A percentile compares a stretch with the other conserved stretches of the same genome.
Conservation (phyloP, 176 grass and related monocot species). For the Dendrocalamus sinicus region DNA sequence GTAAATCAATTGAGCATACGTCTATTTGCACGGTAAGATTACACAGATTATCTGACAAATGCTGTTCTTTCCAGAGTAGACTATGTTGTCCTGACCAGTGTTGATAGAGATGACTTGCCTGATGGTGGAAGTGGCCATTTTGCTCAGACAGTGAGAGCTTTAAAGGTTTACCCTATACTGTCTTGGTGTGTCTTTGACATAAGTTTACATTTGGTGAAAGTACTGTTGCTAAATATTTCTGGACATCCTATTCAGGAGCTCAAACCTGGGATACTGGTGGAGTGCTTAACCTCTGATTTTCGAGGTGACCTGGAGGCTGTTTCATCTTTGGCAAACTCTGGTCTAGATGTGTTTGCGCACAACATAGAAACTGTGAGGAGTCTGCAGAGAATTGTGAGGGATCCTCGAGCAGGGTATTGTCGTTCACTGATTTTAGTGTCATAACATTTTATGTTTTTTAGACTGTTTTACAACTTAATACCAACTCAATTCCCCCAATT, state of each 20-base stretch:
- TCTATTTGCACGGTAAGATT: neutral
- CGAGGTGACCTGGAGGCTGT: constrained; percentile 85
- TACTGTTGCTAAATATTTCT: constrained; percentile 8
- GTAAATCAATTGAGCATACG: neutral
- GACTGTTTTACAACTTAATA: neutral
- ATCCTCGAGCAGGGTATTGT: constrained; percentile 86
- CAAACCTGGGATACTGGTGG: constrained; percentile 89
- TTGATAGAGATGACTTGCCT: constrained; percentile 89
- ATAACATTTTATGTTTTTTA: neutral
- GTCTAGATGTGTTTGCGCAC: constrained; percentile 88
- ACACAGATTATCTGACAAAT: constrained; percentile 21
- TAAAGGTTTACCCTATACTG: constrained; percentile 65
- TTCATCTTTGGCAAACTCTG: constrained; percentile 71
- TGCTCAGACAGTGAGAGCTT: constrained; percentile 77
- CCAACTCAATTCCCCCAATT: neutral
- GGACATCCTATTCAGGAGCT: constrained; percentile 53
- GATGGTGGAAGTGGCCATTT: constrained; percentile 93
- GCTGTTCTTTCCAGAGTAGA: constrained; percentile 72
- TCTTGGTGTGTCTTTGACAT: constrained; percentile 5
- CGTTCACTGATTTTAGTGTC: constrained; percentile 13
- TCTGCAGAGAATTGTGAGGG: constrained; percentile 88
- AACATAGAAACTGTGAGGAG: constrained; percentile 93
- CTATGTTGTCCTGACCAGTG: constrained; percentile 92
- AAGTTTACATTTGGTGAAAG: neutral
- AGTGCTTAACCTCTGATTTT: constrained; percentile 92